Evolutionary conservation across 169 alveolate genomes (phyloP).

Genomic region (Plasmodium cynomolgi): DNA sequence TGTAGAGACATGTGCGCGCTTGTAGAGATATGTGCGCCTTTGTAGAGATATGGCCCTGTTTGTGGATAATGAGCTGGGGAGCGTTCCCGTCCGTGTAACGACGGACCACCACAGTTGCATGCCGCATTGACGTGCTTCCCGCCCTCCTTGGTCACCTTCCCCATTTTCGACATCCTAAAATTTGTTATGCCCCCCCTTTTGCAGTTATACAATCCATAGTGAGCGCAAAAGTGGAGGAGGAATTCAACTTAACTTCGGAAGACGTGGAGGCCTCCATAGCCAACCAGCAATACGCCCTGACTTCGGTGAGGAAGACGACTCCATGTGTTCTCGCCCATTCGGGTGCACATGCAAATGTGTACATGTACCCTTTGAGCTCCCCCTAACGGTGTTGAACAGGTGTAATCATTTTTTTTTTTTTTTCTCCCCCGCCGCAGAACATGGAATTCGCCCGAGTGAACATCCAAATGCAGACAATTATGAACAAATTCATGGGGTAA

Average conservation of each 20-base stretch:
- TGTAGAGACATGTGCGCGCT: not conserved
- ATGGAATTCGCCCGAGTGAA: slow-evolving; percentile 82
- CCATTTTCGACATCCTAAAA: not conserved
- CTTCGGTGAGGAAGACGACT: slow-evolving; percentile 52
- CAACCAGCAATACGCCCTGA: slow-evolving; percentile 81
- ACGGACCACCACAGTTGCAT: not conserved
- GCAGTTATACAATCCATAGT: slow-evolving; percentile 86
- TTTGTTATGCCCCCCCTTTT: not conserved
- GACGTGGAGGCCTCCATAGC: slow-evolving; percentile 87
- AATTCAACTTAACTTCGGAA: slow-evolving; percentile 85
- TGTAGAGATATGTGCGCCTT: no score
- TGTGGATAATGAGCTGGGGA: not conserved
- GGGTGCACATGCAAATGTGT: not conserved
- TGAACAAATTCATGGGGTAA: slow-evolving; percentile 85
- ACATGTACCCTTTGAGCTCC: not conserved
- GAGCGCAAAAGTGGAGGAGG: slow-evolving; percentile 89
- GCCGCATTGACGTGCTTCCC: not conserved
- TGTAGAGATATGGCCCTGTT: no score
- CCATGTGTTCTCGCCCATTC: not conserved
- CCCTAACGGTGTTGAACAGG: not conserved
- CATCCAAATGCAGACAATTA: slow-evolving; percentile 85
- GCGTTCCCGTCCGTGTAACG: not conserved
- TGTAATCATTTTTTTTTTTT: not conserved
- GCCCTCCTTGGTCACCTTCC: not conserved
- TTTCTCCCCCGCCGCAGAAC: slow-evolving; percentile 8